Conservation (phyloP, 1,139 yeast species). For the Yamadazyma diospyri region DNA sequence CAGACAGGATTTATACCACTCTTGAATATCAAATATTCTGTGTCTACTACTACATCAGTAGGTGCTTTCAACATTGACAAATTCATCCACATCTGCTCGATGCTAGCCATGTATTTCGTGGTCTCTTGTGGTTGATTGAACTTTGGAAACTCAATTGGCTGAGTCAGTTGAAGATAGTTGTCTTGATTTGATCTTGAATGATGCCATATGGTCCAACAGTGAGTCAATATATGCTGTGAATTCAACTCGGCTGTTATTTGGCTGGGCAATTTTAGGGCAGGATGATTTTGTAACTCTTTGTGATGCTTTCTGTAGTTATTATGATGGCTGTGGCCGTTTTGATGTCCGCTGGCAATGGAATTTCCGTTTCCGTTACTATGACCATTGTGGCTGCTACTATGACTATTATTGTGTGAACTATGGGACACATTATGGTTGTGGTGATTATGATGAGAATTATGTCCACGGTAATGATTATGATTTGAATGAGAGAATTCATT, state of each 20-base stretch:
- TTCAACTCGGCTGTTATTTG: conserved; percentile 25
- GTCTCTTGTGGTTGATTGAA: conserved; percentile 11
- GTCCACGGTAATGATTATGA: conserved; percentile 5
- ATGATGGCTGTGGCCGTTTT: conserved; percentile 10
- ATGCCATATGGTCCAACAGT: conserved; percentile 51
- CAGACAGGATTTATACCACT: conserved; percentile 66
- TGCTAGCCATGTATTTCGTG: conserved; percentile 42
- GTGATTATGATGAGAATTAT: conserved; percentile 5
- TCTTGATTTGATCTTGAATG: conserved; percentile 34
- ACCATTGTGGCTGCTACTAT: conserved; percentile 3
- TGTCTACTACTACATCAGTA: conserved; percentile 47
- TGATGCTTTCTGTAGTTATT: conserved; percentile 7
- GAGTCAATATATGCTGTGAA: conserved; percentile 41
- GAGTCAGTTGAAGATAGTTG: conserved; percentile 39
- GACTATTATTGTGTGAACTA: conserved; percentile 4
- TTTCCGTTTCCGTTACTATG: conserved; percentile 9
- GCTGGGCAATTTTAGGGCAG: conserved; percentile 28
- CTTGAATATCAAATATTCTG: conserved; percentile 60
- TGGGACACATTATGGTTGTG: conserved; percentile 2
- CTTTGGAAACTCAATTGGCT: conserved; percentile 32
- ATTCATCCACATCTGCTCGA: conserved; percentile 63
- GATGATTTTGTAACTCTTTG: conserved; percentile 14
- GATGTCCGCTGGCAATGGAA: conserved; percentile 9
- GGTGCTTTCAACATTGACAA: conserved; percentile 46
- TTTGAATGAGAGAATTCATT: conserved; percentile 3